Conservation (phyloP, 2,329 filamentous ascomycete species). For the Claviceps arundinis region DNA sequence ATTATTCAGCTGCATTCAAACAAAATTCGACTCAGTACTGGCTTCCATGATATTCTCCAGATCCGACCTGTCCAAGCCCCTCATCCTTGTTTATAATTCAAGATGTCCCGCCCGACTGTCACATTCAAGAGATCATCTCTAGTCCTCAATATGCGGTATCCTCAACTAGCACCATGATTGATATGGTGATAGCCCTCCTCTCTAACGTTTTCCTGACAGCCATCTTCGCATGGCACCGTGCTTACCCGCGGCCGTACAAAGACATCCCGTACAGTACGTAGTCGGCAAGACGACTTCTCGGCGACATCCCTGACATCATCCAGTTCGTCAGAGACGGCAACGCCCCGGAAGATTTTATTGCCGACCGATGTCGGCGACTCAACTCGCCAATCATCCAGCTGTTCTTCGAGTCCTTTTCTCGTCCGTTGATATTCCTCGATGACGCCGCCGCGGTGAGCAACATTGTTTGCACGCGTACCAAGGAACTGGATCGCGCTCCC, state of each 20-base stretch:
- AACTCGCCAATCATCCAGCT: slow-evolving; percentile 3
- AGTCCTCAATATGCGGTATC: too few relatives aligned
- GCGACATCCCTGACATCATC: slow-evolving; percentile 5
- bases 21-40: too few relatives aligned
- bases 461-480: slow-evolving; percentile 24
- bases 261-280: slow-evolving; percentile 4
- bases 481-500: slow-evolving; percentile 30
- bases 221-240: not conserved
- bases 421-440: slow-evolving; percentile 28
- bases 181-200: not conserved
- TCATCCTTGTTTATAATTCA: too few relatives aligned
- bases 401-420: slow-evolving; percentile 27
- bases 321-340: not conserved
- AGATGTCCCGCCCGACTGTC: too few relatives aligned
- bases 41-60: too few relatives aligned
- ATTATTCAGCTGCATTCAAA: too few relatives aligned
- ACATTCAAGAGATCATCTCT: too few relatives aligned
- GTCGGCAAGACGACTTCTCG: not conserved
- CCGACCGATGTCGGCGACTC: not conserved
- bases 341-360: not conserved
- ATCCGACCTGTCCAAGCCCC: too few relatives aligned
- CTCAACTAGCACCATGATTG: not conserved
- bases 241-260: slow-evolving; percentile 2
- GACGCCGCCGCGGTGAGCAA: slow-evolving; percentile 28
- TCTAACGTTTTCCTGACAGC: not conserved